These are phyloP conservation scores for Canavalia ensiformis DNA, from an alignment of 306 rosid species.

Conservation along the genomic window DNA sequence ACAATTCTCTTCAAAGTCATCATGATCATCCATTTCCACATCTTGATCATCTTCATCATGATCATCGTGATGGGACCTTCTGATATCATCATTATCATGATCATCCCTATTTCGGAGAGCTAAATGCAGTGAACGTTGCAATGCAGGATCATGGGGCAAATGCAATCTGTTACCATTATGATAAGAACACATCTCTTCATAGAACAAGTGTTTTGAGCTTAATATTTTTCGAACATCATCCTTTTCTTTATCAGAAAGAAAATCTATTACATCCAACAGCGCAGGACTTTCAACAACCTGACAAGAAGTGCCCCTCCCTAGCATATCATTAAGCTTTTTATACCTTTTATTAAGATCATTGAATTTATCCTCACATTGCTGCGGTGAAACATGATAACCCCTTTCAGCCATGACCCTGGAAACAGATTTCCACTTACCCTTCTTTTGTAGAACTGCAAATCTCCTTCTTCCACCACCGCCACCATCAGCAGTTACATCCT, in stretches of 20 bases:
- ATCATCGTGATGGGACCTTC: constrained; percentile 72
- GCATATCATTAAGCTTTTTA: constrained; percentile 85
- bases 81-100: constrained; percentile 71
- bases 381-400: constrained; percentile 89
- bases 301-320: constrained; percentile 96
- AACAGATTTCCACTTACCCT: constrained; percentile 94
- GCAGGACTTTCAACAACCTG: constrained; percentile 87
- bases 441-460: constrained; percentile 74
- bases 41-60: constrained; percentile 77
- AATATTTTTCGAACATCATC: constrained; percentile 89
- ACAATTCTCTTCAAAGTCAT: constrained; percentile 69
- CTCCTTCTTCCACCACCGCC: constrained; percentile 72
- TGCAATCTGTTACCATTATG: constrained; percentile 86
- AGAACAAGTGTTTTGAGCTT: constrained; percentile 91
- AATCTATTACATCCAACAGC: constrained; percentile 71
- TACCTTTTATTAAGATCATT: constrained; percentile 97
- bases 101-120: constrained; percentile 85
- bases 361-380: constrained; percentile 97
- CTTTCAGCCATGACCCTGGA: constrained; percentile 98
- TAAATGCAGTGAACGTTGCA: constrained; percentile 83
- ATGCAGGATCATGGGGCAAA: constrained; percentile 89
- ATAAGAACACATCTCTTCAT: constrained; percentile 97
- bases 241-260: constrained; percentile 79
- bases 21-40: constrained; percentile 70
- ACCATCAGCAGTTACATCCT: constrained; percentile 65